Base-by-base conservation (phyloP, 1,284 basidiomycete genomes). In the Microbotryum intermedium region DNA sequence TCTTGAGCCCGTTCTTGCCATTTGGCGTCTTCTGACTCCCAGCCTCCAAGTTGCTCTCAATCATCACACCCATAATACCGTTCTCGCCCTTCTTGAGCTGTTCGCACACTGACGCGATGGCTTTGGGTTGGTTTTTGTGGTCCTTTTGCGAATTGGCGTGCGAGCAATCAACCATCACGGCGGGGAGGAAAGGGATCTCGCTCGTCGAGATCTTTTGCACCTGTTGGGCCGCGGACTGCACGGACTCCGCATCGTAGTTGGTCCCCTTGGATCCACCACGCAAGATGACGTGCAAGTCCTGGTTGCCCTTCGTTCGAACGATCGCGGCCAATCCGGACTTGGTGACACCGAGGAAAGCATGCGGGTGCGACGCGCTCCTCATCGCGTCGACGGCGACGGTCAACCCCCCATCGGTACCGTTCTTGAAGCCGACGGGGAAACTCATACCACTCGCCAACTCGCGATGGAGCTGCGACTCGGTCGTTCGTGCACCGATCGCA, bases 261-360 rank as follows among this genome's bases (percentile, higher is more conserved):
- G 92, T 88, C 11, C 93, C 93, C 56, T 81, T 82, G 51, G 83
- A 86, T 11, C 90, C 90, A 25, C 93, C 93, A 59, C 92, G 86
- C 51, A 97, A 83, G 74, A 97, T 95, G 71, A 95, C 85, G 74
- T 97, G 92, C 21, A 93, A 87, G 74, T 93, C 88, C 68, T 84
- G 80, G 62, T 74, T 74, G 16, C 73, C 70, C 58, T 85, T 80
- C 6, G 94, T 97, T 77, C 91, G 90, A 73, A 97, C 94, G 74
- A 98, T 98, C 43, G 91, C 82, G 21, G 93, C 92, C 59, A 97
- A 83, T 50, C 82, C 93, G 65, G 94, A 88, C 72, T 90, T 87
- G 55, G 93, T 97, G 65, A 99, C 93, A 72, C 92, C 93, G 83
- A 99, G 90, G 81, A 99, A 99, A 57, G 88, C 88, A 76, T 98